Evolutionary conservation across 1,139 yeast species (phyloP), one percentile per base, ranked within the genome.

Genomic region (Suhomyces bokatorum): DNA sequence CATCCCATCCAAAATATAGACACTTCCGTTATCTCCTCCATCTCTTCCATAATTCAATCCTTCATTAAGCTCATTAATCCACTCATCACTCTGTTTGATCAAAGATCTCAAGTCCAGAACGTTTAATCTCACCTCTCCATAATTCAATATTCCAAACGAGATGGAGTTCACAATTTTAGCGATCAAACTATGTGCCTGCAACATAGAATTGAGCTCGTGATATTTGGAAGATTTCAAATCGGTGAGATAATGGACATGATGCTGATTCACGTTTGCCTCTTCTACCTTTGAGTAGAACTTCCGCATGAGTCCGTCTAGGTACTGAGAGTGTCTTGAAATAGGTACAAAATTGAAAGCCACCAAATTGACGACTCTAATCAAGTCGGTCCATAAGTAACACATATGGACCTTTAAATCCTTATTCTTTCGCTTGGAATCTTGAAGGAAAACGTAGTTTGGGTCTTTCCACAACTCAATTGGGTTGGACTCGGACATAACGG

Each of bases 351-450:
- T 59, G 46, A 70, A 64, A 0, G 65, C 52, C 3, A 62, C 60
- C 37, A 67, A 52, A 53, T 73, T 73, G n/a, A 61, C 48, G 16
- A 70, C 44, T 28, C 77, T 50, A 10, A 73, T 50, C 14, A 69
- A 40, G 35, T 70, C 73, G 29, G 59, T 54, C 78, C 78, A 74
- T 10, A 73, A 42, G 39, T 56, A 54, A 43, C 74, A 63, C 15
- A 71, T 45, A 44, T 70, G 72, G 3, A 68, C 43, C 37, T 67
- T 62, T n/a, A 71, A 44, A 20, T 64, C 65, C 26, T 58, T 56
- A 20, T 54, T 50, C 33, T 60, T 57, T 52, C 20, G 59, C 44
- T 24, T 55, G 54, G 33, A 51, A 3, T 47, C 57, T 17, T 54
- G 52, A 37, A 64, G 56, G 3, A 41, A 46, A 2, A 72, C 57